A percentile compares a stretch with the other conserved stretches of the same genome.
These are phyloP conservation scores for Ustilago trichophora DNA, from an alignment of 1,284 basidiomycete species.

Conservation along the genomic window DNA sequence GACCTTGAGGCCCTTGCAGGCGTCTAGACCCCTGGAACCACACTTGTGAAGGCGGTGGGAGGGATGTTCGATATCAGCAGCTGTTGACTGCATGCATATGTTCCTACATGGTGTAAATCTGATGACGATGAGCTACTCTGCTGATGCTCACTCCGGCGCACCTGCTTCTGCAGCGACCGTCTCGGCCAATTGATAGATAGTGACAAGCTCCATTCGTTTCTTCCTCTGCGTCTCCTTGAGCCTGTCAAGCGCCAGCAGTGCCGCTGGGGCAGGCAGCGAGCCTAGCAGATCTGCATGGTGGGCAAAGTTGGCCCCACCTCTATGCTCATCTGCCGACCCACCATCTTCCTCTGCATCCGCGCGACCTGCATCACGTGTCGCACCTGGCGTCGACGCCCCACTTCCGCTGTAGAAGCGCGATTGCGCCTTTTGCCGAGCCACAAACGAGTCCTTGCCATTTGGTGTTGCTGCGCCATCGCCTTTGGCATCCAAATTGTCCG, in stretches of 20 bases:
- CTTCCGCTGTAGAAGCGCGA: slow-evolving; percentile 38
- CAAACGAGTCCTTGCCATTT: slow-evolving; percentile 12
- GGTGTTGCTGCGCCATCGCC: slow-evolving; percentile 11
- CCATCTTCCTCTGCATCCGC: slow-evolving; percentile 2
- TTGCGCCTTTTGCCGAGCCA: slow-evolving; percentile 18
- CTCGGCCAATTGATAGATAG: slow-evolving; percentile 40
- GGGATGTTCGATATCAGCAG: too few relatives aligned
- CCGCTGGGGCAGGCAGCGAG: slow-evolving; percentile 32
- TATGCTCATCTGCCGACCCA: slow-evolving; percentile 9
- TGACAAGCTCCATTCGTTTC: slow-evolving; percentile 20
- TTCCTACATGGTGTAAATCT: too few relatives aligned
- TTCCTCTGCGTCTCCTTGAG: slow-evolving; percentile 24
- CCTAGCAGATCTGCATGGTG: slow-evolving; percentile 45
- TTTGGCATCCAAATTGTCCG: slow-evolving; percentile 4
- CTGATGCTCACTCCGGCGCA: too few relatives aligned
- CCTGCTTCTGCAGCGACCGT: not conserved
- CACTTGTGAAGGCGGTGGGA: too few relatives aligned
- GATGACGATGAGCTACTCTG: too few relatives aligned
- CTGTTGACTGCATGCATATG: too few relatives aligned
- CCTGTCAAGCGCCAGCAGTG: slow-evolving; percentile 29
- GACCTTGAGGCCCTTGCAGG: slow-evolving; percentile 3
- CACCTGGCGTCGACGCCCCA: slow-evolving; percentile 34
- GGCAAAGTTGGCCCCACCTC: slow-evolving; percentile 3
- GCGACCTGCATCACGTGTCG: slow-evolving; percentile 1
- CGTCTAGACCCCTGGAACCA: too few relatives aligned